phyloP scores from a whole-genome alignment of 495 filamentous ascomycete species.

The Lophium mytilinum region DNA sequence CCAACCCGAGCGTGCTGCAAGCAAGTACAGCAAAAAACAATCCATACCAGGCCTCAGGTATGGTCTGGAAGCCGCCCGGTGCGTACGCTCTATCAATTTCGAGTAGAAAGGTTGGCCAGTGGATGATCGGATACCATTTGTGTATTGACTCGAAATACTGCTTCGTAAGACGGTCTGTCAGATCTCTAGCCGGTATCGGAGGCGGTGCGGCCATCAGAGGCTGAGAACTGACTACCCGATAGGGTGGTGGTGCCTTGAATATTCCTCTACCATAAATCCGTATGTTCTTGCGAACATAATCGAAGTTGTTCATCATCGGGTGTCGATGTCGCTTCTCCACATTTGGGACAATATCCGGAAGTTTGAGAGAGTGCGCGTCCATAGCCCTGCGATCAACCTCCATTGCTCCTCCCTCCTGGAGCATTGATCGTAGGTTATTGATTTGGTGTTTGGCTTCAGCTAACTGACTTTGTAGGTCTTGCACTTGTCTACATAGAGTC shows the following conservation, averaged over 20 bases:
- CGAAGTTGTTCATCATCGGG: slow-evolving; percentile 56
- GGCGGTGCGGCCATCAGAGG: slow-evolving; percentile 50
- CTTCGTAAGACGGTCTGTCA: slow-evolving; percentile 66
- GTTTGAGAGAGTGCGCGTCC: slow-evolving; percentile 51
- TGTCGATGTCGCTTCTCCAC: slow-evolving; percentile 45
- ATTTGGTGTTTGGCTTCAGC: slow-evolving; percentile 65
- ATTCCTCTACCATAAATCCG: slow-evolving; percentile 68
- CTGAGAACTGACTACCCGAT: slow-evolving; percentile 49
- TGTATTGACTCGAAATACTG: slow-evolving; percentile 73
- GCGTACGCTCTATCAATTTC: slow-evolving; percentile 74
- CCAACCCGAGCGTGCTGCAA: slow-evolving; percentile 59
- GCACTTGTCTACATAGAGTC: slow-evolving; percentile 53
- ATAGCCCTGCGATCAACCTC: slow-evolving; percentile 46
- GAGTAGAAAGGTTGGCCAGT: slow-evolving; percentile 77
- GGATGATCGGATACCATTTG: slow-evolving; percentile 70
- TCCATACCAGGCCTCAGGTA: slow-evolving; percentile 68
- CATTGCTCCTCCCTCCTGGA: slow-evolving; percentile 39
- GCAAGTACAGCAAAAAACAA: slow-evolving; percentile 81
- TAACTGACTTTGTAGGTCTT: slow-evolving; percentile 92
- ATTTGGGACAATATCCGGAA: slow-evolving; percentile 62
- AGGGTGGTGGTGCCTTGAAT: slow-evolving; percentile 70
- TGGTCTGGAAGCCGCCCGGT: slow-evolving; percentile 51
- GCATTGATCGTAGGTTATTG: slow-evolving; percentile 54
- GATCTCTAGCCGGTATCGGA: slow-evolving; percentile 58
- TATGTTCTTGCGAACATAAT: slow-evolving; percentile 63